Evolutionary conservation across 768 basidiomycete species (phyloP).

Genomic region (Polyporus arcularius): DNA sequence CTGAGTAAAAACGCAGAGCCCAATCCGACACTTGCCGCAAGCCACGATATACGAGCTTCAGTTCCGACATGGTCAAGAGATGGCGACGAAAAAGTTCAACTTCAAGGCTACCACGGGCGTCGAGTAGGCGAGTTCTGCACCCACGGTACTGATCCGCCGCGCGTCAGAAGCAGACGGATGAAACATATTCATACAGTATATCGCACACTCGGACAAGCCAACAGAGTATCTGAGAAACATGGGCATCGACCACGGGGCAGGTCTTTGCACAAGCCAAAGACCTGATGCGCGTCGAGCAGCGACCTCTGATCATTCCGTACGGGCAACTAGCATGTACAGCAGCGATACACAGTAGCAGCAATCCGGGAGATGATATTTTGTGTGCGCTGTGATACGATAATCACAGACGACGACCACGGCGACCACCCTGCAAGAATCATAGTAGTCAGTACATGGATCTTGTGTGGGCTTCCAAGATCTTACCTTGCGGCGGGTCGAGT

Average conservation of each 20-base stretch:
- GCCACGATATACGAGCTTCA: slow-evolving; percentile 56
- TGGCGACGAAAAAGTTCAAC: not conserved
- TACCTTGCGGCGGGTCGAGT: slow-evolving; percentile 97
- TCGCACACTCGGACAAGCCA: slow-evolving; percentile 18
- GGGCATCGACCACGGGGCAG: slow-evolving; percentile 76
- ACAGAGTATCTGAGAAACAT: slow-evolving; percentile 18
- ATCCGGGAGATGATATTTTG: slow-evolving; percentile 28
- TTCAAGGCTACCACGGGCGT: no score
- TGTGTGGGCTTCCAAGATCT: slow-evolving; percentile 15
- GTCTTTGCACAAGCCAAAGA: slow-evolving; percentile 40
- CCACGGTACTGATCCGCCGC: not conserved
- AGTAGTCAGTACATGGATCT: not conserved
- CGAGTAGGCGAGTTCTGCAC: not conserved
- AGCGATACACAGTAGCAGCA: slow-evolving; percentile 20
- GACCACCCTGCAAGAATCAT: slow-evolving; percentile 78
- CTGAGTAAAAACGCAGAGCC: slow-evolving; percentile 81
- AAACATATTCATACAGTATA: slow-evolving; percentile 15
- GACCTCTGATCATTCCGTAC: slow-evolving; percentile 56
- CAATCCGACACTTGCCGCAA: slow-evolving; percentile 64
- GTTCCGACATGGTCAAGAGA: slow-evolving; percentile 38
- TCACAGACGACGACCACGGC: slow-evolving; percentile 95
- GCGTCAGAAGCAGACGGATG: not conserved
- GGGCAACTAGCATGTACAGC: slow-evolving; percentile 40
- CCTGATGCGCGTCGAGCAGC: slow-evolving; percentile 88
- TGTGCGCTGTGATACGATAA: slow-evolving; percentile 21